Base-by-base conservation (phyloP, 306 rosid species). In the Begonia loranthoides region DNA sequence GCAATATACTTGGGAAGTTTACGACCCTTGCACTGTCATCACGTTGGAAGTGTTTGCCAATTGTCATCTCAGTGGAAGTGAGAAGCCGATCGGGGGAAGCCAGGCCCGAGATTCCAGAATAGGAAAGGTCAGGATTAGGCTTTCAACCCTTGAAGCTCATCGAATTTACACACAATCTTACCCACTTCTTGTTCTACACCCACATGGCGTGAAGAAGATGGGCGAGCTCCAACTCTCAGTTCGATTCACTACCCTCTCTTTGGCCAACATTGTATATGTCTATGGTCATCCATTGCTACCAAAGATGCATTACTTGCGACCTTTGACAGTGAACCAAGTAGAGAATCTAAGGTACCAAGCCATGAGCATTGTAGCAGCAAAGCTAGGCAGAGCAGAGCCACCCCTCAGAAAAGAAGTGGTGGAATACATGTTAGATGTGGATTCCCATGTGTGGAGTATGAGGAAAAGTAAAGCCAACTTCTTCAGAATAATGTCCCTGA, bases 381-480 rank as follows among this genome's bases (percentile, higher is more conserved):
- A 92, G 70, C 92, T 90, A 1, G 70, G 94, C 49, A 55, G 99
- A 52, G 95, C 99, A 3, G 95, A 90, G 62, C 99, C 99, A 6
- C 87, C 95, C 15, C 73, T 86, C 1, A 73, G 99, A 51, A 90
- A 83, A 61, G 99, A 90, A 47, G 87, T 80, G 21, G 83, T 90
- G 16, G 99, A 90, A 65, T 90, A 78, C 86, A 90, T 90, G 99
- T 50, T 90, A 15, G 95, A 90, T 58, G 85, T 83, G 15, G 99
- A 90, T 67, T 90, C 99, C 10, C 92, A 82, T 45, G 64, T 85
- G 71, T 85, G 99, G 99, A 90, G 99, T 67, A 86, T 90, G 95
- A 80, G 99, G 62, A 78, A 92, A 68, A 90, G 99, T 86, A 90
- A 86, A 69, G 95, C 94, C 6, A 90, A 90, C 72, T 90, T 90